A percentile compares a stretch with the other conserved stretches of the same genome.
These are phyloP conservation scores for Plasmodium gonderi DNA, from an alignment of 169 alveolate genomes.

Conservation along the genomic window DNA sequence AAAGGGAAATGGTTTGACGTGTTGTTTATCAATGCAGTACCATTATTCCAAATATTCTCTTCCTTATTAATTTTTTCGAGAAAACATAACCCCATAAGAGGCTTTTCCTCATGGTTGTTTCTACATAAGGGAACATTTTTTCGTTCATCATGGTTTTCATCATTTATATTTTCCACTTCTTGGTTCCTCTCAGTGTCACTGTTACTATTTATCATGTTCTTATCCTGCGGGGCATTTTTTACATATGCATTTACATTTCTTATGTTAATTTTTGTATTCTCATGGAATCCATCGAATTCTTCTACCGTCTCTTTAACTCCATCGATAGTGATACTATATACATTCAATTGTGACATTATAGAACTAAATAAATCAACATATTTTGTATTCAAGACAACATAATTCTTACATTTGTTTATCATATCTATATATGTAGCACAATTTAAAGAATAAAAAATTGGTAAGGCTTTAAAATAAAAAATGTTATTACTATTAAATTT, in stretches of 20 bases:
- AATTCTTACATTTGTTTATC: neutral
- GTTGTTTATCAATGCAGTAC: neutral
- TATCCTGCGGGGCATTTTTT: too few species aligned
- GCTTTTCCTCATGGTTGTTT: too few species aligned
- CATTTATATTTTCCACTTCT: too few species aligned
- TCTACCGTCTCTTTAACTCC: neutral
- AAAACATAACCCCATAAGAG: too few species aligned
- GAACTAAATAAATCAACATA: slow-evolving; percentile 9
- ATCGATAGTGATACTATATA: neutral
- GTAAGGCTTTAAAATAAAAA: slow-evolving; percentile 36
- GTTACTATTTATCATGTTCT: too few species aligned
- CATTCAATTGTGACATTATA: neutral
- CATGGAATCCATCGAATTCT: neutral
- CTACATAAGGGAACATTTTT: too few species aligned
- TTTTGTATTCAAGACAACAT: slow-evolving; percentile 25
- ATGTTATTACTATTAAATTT: slow-evolving; percentile 64
- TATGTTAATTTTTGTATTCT: neutral
- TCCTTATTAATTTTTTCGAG: neutral
- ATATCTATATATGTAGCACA: slow-evolving; percentile 17
- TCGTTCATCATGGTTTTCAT: too few species aligned
- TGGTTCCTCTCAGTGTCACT: too few species aligned
- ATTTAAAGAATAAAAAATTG: slow-evolving; percentile 57
- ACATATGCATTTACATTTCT: neutral
- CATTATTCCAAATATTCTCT: neutral
- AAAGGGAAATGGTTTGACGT: neutral